These are phyloP conservation scores for Ascochyta rabiei DNA, from an alignment of 2,329 filamentous ascomycete genomes.

Conservation along the genomic window DNA sequence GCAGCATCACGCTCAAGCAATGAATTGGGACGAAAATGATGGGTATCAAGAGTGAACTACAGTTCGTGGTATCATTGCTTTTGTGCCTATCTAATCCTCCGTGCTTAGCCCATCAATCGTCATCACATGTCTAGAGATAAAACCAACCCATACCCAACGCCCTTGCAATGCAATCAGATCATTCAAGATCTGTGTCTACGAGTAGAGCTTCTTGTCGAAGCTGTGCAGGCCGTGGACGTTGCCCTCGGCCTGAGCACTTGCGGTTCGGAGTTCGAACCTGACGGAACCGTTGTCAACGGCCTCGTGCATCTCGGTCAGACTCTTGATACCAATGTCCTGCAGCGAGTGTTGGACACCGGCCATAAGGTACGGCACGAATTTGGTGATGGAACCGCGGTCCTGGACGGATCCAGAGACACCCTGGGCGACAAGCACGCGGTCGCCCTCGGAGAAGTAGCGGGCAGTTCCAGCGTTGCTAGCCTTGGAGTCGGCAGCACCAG, in stretches of 20 bases:
- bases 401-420: constrained; percentile 89
- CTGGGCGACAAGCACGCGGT: constrained; percentile 92
- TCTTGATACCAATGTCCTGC: constrained; percentile 91
- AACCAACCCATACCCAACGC: constrained; percentile 31
- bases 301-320: constrained; percentile 76
- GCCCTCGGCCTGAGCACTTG: constrained; percentile 93
- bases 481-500: constrained; percentile 70
- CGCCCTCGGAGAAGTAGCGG: constrained; percentile 97
- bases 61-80: constrained; percentile 47
- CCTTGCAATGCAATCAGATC: constrained; percentile 36
- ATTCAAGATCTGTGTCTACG: constrained; percentile 56
- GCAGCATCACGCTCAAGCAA: constrained; percentile 4
- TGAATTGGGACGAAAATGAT: neutral
- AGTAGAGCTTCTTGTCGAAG: constrained; percentile 99
- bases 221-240: constrained; percentile 96
- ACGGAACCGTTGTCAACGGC: constrained; percentile 75
- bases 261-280: constrained; percentile 91
- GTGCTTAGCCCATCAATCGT: constrained; percentile 35
- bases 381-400: constrained; percentile 83
- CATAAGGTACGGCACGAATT: constrained; percentile 94
- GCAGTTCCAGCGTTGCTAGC: constrained; percentile 91
- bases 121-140: constrained; percentile 26
- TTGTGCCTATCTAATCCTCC: constrained; percentile 34
- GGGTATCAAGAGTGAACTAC: constrained; percentile 15
- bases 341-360: constrained; percentile 96